Base-by-base conservation (phyloP, 2,329 filamentous ascomycete genomes). In the Graphilbum fragrans region DNA sequence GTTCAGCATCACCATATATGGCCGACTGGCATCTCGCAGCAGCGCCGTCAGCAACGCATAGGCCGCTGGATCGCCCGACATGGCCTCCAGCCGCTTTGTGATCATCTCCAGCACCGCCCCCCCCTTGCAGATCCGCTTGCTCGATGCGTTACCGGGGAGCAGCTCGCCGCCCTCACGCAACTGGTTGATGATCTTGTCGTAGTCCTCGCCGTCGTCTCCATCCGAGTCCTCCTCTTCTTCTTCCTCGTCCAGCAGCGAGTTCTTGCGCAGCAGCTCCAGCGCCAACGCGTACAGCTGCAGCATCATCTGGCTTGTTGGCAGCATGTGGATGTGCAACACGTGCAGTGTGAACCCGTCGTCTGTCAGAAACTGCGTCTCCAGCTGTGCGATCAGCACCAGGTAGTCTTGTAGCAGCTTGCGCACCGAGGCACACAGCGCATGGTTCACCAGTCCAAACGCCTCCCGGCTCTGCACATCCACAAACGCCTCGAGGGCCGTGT, bases 1-100 rank as follows among this genome's bases (percentile, higher is more conserved):
- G 54, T 98, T 98, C 46, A 98, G 66, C 92, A 98, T 98, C 34
- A 75, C 74, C 88, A 96, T 95, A 57, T 98, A 98, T 0, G 92
- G 92, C 42, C 82, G 77, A 53, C 88, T 95, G 1, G 90, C 82
- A 59, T 96, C 90, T 42, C 86, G 74, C 34, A 98, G 62, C 22
- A 98, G 63, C 3, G 80, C 82, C 11, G 86, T 92, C 11, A 98
- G 70, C 18, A 98, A 63, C 20, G 80, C 75, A 47, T 86, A 77
- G 18, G 92, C 88, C 1, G 86, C 82, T 4, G 92, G 92, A 55
- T 98, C 92, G 36, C 92, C 92, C 2, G 90, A 92, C 77, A 95
- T 90, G 14, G 82, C 80, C 50, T 92, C 83, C 9, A 96, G 65
- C 39, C 90, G 74, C 54, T 81, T 82, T 2, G 87, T 94, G 42